Evolutionary conservation across 257 asterid genomes (phyloP).

Genomic region (Avicennia marina): DNA sequence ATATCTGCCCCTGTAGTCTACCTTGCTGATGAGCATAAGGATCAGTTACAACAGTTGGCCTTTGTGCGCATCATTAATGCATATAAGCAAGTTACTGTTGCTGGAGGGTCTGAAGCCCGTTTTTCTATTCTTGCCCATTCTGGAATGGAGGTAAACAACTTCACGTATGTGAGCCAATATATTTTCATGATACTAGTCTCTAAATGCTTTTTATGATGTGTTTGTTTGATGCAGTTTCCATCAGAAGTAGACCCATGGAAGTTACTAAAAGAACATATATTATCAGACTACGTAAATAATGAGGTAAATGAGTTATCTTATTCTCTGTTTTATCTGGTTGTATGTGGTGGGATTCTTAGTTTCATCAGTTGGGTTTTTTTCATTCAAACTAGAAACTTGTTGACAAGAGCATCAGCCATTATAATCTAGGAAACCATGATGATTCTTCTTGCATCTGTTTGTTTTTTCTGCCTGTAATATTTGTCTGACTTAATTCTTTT

Average conservation of each 20-base stretch:
- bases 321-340: slow-evolving; percentile 2
- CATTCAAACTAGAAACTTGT: slow-evolving; percentile 2
- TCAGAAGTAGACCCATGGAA: slow-evolving; percentile 91
- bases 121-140: slow-evolving; percentile 80
- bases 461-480: neutral
- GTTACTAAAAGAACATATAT: slow-evolving; percentile 61
- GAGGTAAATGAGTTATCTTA: slow-evolving; percentile 59
- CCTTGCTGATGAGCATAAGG: slow-evolving; percentile 75
- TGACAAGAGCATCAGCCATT: slow-evolving; percentile 12
- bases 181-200: slow-evolving; percentile 15
- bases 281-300: slow-evolving; percentile 72
- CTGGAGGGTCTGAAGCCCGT: slow-evolving; percentile 85
- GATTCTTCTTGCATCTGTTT: slow-evolving; percentile 4
- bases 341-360: slow-evolving; percentile 9
- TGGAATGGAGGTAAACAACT: slow-evolving; percentile 68
- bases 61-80: slow-evolving; percentile 83
- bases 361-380: slow-evolving; percentile 3
- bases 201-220: slow-evolving; percentile 26
- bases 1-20: slow-evolving; percentile 75
- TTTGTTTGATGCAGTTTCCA: slow-evolving; percentile 63
- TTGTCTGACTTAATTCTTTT: no score
- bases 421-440: no score
- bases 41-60: slow-evolving; percentile 66
- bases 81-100: slow-evolving; percentile 67
- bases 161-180: slow-evolving; percentile 19